Conservation (phyloP, 192 early-diverging fungal genomes). For the Gaertneriomyces semiglobifer region DNA sequence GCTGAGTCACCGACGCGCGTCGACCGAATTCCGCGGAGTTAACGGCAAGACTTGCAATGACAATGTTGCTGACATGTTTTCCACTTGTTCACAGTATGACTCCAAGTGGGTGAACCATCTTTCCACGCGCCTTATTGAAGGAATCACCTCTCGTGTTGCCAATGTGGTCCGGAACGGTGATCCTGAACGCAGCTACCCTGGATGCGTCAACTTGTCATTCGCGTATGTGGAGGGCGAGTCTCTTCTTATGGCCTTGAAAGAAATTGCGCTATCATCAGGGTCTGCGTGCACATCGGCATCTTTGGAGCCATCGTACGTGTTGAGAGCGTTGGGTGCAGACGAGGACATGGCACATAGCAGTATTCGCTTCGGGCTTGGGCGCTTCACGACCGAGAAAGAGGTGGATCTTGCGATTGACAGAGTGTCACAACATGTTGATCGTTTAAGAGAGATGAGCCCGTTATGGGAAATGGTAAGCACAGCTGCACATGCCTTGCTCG, state of each 20-base stretch:
- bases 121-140: slow-evolving; percentile 73
- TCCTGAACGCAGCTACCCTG: slow-evolving; percentile 69
- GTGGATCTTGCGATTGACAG: slow-evolving; percentile 83
- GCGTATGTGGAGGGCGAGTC: slow-evolving; percentile 97
- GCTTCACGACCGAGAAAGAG: slow-evolving; percentile 94
- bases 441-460: slow-evolving; percentile 91
- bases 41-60: neutral
- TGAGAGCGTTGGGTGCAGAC: slow-evolving; percentile 92
- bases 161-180: slow-evolving; percentile 92
- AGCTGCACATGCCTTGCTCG: neutral
- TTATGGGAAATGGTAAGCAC: slow-evolving; percentile 90
- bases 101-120: slow-evolving; percentile 65
- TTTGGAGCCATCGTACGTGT: slow-evolving; percentile 93
- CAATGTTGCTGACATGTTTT: neutral
- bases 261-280: slow-evolving; percentile 92
- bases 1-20: slow-evolving; percentile 27
- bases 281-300: slow-evolving; percentile 95
- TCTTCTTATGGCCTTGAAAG: slow-evolving; percentile 95
- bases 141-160: slow-evolving; percentile 71
- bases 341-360: slow-evolving; percentile 94
- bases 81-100: slow-evolving; percentile 61
- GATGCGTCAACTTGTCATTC: slow-evolving; percentile 95
- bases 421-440: slow-evolving; percentile 77
- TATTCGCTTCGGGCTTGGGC: slow-evolving; percentile 93
- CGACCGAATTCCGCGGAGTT: slow-evolving; percentile 16